phyloP scores from a whole-genome alignment of 1,139 yeast genomes.

The Candida dubliniensis region DNA sequence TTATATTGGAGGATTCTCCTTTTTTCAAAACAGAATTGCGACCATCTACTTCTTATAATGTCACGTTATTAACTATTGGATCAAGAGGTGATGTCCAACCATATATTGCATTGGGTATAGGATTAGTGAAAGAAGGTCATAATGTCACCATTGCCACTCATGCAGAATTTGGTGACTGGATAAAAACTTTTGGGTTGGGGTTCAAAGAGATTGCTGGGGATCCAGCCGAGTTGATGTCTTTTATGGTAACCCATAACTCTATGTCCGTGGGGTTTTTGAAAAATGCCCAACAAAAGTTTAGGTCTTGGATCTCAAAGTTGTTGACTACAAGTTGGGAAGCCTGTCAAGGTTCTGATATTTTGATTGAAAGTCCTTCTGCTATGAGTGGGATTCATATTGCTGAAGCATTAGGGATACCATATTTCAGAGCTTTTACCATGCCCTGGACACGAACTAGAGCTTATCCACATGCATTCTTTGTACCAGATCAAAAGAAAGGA shows the following conservation, averaged over 20 bases:
- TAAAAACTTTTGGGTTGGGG: constrained; percentile 60
- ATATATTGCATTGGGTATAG: constrained; percentile 84
- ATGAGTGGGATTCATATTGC: constrained; percentile 96
- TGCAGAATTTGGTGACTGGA: constrained; percentile 75
- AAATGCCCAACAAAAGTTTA: constrained; percentile 78
- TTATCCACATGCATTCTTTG: constrained; percentile 94
- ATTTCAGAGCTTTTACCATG: constrained; percentile 95
- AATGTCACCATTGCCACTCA: constrained; percentile 84
- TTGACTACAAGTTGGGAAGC: constrained; percentile 77
- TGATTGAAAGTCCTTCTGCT: constrained; percentile 92
- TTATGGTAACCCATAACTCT: constrained; percentile 89
- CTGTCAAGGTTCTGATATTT: constrained; percentile 77
- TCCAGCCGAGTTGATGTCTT: constrained; percentile 87
- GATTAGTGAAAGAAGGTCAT: constrained; percentile 78
- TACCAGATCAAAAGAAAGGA: constrained; percentile 89
- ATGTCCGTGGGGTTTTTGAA: constrained; percentile 79
- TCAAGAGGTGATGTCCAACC: constrained; percentile 98
- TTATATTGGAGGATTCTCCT: constrained; percentile 66
- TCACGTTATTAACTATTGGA: constrained; percentile 84
- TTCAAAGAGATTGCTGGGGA: constrained; percentile 85
- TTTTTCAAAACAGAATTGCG: constrained; percentile 50
- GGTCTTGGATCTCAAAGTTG: constrained; percentile 77
- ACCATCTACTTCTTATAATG: constrained; percentile 54
- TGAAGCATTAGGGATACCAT: constrained; percentile 85
- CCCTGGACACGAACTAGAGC: constrained; percentile 97